Evolutionary conservation across 352 stramenopile genomes (phyloP).

Genomic region (Phytophthora ohioensis): DNA sequence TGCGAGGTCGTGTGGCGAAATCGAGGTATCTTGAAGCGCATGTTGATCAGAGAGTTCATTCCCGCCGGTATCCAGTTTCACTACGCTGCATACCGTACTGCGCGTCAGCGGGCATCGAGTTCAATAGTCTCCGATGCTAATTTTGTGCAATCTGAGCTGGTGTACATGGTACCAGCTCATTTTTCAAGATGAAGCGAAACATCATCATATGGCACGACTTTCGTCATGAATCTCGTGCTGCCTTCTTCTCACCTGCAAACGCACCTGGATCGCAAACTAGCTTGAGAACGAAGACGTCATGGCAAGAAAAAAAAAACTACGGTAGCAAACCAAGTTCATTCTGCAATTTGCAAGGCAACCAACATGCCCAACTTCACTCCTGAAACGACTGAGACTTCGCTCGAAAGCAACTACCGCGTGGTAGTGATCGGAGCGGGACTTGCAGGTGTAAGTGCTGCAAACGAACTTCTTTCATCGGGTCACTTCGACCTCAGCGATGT

Average conservation of each 20-base stretch:
- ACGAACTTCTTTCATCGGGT: slow-evolving; percentile 48
- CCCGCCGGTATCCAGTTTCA: not conserved
- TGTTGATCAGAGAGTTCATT: slow-evolving; percentile 3
- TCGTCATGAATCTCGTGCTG: not conserved
- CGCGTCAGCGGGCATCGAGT: too few relatives aligned
- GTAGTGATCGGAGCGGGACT: slow-evolving; percentile 62
- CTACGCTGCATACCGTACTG: too few relatives aligned
- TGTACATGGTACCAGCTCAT: slow-evolving; percentile 16
- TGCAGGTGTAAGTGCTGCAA: slow-evolving; percentile 55
- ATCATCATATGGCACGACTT: slow-evolving; percentile 26
- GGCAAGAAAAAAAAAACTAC: not conserved
- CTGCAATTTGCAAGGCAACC: slow-evolving; percentile 32
- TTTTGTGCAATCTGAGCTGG: not conserved
- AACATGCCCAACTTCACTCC: slow-evolving; percentile 31
- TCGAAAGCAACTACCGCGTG: slow-evolving; percentile 44
- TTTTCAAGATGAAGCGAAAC: slow-evolving; percentile 20
- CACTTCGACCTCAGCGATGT: slow-evolving; percentile 47
- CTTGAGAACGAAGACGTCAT: too few relatives aligned
- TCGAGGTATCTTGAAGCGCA: slow-evolving; percentile 21
- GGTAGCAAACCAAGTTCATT: slow-evolving; percentile 22
- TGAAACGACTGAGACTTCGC: slow-evolving; percentile 16
- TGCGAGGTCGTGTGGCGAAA: slow-evolving; percentile 23
- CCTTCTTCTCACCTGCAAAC: not conserved
- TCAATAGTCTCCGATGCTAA: not conserved
- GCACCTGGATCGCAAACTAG: slow-evolving; percentile 1